These are phyloP conservation scores for Entamoeba nuttalli DNA, from an alignment of 208 protist species.

Conservation along the genomic window DNA sequence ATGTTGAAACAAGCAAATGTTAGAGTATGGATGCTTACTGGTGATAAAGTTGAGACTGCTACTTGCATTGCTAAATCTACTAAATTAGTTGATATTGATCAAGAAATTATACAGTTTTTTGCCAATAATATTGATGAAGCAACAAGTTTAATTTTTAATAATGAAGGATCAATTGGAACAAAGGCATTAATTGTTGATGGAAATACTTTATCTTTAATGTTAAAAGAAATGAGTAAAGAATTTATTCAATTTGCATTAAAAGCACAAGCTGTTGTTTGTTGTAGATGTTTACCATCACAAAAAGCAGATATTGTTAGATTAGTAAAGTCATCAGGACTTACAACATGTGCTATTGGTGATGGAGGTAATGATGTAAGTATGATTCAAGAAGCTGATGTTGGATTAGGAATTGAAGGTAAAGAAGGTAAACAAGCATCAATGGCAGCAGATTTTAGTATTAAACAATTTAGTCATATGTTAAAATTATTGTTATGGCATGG, in stretches of 20 bases:
- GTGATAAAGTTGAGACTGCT: slow-evolving; percentile 70
- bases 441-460: slow-evolving; percentile 88
- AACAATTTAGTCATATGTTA: slow-evolving; percentile 68
- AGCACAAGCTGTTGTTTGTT: not conserved
- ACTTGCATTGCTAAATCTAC: slow-evolving; percentile 62
- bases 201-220: slow-evolving; percentile 39
- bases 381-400: slow-evolving; percentile 54
- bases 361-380: slow-evolving; percentile 92
- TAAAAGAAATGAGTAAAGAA: slow-evolving; percentile 38
- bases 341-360: slow-evolving; percentile 76
- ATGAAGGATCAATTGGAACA: not conserved
- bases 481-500: slow-evolving; percentile 63
- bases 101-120: slow-evolving; percentile 38
- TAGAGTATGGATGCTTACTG: slow-evolving; percentile 92
- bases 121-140: slow-evolving; percentile 8
- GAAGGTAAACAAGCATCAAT: slow-evolving; percentile 89
- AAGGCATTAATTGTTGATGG: slow-evolving; percentile 46
- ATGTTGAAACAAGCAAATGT: slow-evolving; percentile 79
- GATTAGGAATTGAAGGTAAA: slow-evolving; percentile 72
- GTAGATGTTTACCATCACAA: slow-evolving; percentile 72
- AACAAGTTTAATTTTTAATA: slow-evolving; percentile 4
- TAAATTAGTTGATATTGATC: slow-evolving; percentile 57
- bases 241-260: slow-evolving; percentile 35
- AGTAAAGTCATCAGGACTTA: slow-evolving; percentile 43
- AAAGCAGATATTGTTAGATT: slow-evolving; percentile 80